A percentile compares a stretch with the other conserved stretches of the same genome.
Conservation (phyloP, 2,329 filamentous ascomycete genomes). For the Penicillium capsulatum region DNA sequence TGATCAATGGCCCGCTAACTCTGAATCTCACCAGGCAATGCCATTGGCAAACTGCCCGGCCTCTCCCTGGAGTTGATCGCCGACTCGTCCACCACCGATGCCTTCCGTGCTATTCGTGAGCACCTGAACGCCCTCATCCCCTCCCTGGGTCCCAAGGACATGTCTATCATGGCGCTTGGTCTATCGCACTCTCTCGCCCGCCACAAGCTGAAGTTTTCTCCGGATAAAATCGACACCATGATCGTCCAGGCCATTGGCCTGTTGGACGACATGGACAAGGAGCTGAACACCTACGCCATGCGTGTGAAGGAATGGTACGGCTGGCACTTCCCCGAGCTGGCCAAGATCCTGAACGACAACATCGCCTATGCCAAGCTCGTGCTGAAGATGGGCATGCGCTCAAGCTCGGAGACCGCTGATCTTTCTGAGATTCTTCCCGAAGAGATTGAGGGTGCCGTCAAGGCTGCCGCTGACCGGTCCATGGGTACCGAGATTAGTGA, state of each 20-base stretch:
- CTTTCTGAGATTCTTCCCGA: constrained; percentile 89
- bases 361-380: constrained; percentile 88
- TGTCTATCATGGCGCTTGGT: constrained; percentile 92
- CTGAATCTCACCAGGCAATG: constrained; percentile 53
- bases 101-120: constrained; percentile 91
- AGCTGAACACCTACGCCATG: constrained; percentile 98
- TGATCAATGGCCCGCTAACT: constrained; percentile 13
- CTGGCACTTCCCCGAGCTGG: constrained; percentile 99
- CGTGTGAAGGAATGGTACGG: constrained; percentile 99
- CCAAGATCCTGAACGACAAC: constrained; percentile 96
- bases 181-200: constrained; percentile 94
- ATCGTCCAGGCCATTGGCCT: constrained; percentile 95
- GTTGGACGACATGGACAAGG: constrained; percentile 95
- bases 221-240: constrained; percentile 99
- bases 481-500: constrained; percentile 98
- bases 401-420: constrained; percentile 70
- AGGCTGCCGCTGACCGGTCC: constrained; percentile 89
- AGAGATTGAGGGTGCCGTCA: constrained; percentile 87
- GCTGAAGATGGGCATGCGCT: constrained; percentile 81
- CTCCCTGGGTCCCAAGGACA: constrained; percentile 75
- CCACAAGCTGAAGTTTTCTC: constrained; percentile 97
- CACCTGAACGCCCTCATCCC: constrained; percentile 88
- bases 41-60: constrained; percentile 87
- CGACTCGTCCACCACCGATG: constrained; percentile 75
- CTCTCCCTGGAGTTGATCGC: constrained; percentile 80